phyloP scores from a whole-genome alignment of 2,329 filamentous ascomycete genomes.

The Plectosphaerella sp. region DNA sequence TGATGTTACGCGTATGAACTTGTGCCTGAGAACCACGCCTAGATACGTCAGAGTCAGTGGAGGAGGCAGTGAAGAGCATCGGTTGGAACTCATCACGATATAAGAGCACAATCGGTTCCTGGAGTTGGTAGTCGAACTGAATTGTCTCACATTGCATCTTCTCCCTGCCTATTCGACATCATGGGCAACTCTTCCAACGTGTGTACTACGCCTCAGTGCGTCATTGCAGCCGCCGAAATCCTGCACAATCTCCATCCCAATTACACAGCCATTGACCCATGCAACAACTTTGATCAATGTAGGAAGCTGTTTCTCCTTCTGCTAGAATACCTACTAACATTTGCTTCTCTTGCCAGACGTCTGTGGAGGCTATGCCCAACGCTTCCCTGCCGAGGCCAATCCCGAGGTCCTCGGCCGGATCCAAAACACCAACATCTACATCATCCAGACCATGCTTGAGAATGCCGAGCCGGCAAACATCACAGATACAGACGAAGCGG shows the following conservation, averaged over 20 bases:
- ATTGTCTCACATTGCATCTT: too few relatives aligned
- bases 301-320: neutral
- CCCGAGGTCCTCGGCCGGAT: neutral
- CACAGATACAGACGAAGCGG: neutral
- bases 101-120: too few relatives aligned
- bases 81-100: too few relatives aligned
- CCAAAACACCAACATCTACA: neutral
- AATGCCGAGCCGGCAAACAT: neutral
- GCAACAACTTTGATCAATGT: slow-evolving; percentile 59
- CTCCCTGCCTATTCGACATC: too few relatives aligned
- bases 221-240: neutral
- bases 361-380: neutral
- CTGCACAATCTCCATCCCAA: neutral
- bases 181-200: neutral
- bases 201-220: neutral
- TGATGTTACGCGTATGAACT: too few relatives aligned
- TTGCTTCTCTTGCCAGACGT: neutral
- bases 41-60: too few relatives aligned
- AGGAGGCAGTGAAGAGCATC: too few relatives aligned
- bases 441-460: neutral
- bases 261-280: slow-evolving; percentile 61
- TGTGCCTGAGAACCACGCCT: too few relatives aligned
- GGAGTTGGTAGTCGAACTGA: too few relatives aligned
- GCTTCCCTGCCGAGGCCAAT: neutral
- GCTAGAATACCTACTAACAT: neutral